Evolutionary conservation across 140 eudicot genomes (phyloP).

Genomic region (Anethum foeniculum): DNA sequence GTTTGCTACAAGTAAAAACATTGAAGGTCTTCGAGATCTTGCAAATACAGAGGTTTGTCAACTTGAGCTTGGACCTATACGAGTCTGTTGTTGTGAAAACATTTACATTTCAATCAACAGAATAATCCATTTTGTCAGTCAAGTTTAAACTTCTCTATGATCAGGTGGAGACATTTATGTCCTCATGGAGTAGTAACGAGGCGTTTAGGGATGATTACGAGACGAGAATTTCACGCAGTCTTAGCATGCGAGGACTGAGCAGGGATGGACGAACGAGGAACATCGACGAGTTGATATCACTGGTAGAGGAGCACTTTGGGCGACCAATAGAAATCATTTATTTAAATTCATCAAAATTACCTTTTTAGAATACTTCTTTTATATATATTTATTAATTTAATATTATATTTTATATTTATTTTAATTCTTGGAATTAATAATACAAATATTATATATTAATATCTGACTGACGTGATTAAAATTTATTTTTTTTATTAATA

Average conservation of each 20-base stretch:
- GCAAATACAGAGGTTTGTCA: slow-evolving; percentile 43
- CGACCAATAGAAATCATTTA: too few relatives aligned
- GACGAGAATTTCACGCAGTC: slow-evolving; percentile 58
- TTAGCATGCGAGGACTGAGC: slow-evolving; percentile 63
- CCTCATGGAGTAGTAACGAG: slow-evolving; percentile 42
- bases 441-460: too few relatives aligned
- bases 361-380: too few relatives aligned
- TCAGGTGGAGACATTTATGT: slow-evolving; percentile 41
- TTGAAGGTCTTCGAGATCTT: slow-evolving; percentile 56
- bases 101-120: not conserved
- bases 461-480: too few relatives aligned
- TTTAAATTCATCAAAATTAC: too few relatives aligned
- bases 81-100: not conserved
- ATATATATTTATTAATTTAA: too few relatives aligned
- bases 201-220: slow-evolving; percentile 64
- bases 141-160: not conserved
- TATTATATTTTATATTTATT: too few relatives aligned
- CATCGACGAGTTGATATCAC: slow-evolving; percentile 36
- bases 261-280: slow-evolving; percentile 82
- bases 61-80: not conserved
- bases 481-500: too few relatives aligned
- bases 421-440: too few relatives aligned
- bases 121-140: not conserved
- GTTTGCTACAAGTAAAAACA: slow-evolving; percentile 65
- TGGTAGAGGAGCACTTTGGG: too few relatives aligned